Conservation (phyloP, 441 rosid genomes). For the Cnidoscolus chayamansa region DNA sequence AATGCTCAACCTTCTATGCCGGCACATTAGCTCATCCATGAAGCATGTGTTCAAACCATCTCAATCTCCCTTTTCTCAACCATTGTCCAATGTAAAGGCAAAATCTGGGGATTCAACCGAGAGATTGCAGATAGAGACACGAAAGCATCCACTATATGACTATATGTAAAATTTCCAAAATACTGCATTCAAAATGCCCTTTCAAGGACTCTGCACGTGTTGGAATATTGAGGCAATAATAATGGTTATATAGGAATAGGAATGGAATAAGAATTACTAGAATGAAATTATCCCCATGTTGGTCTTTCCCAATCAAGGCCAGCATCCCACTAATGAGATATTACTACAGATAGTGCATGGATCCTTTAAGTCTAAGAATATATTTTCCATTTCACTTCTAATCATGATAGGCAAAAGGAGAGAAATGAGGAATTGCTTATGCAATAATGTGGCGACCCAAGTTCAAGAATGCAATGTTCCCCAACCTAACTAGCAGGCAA, state of each 20-base stretch:
- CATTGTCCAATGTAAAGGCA: no score
- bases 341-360: neutral
- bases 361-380: neutral
- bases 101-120: neutral
- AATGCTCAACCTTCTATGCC: no score
- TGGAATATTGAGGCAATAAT: neutral
- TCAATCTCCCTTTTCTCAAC: neutral
- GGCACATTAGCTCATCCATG: no score
- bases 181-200: neutral
- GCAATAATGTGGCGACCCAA: constrained; percentile 1
- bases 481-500: neutral
- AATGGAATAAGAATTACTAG: neutral
- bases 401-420: neutral
- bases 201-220: neutral
- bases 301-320: neutral
- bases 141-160: neutral
- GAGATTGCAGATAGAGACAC: neutral
- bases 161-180: neutral
- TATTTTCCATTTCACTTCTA: neutral
- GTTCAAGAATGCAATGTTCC: constrained; percentile 12
- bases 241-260: neutral
- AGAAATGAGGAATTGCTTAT: neutral
- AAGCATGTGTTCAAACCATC: neutral
- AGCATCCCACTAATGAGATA: constrained; percentile 4
- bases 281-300: neutral